phyloP scores from a whole-genome alignment of 208 protist genomes.

The Trypanosoma platydactyli region DNA sequence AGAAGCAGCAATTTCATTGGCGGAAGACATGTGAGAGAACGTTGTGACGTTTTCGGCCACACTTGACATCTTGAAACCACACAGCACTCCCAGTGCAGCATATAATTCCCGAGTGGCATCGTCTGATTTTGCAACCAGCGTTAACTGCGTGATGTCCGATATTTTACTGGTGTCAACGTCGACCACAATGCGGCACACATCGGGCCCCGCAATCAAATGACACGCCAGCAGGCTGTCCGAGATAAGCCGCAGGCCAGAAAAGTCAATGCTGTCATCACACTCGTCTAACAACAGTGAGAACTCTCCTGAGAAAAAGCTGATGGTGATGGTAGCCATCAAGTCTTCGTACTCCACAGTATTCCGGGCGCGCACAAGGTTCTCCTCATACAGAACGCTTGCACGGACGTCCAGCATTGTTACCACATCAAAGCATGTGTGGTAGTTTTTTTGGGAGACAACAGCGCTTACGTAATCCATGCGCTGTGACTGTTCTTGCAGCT shows the following conservation, averaged over 20 bases:
- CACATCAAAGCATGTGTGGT: constrained; percentile 28
- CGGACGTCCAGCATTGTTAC: constrained; percentile 23
- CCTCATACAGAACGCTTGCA: constrained; percentile 18
- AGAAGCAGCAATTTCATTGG: too few species aligned
- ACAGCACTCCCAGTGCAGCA: constrained; percentile 7
- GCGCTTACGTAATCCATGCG: constrained; percentile 12
- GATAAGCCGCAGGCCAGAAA: constrained; percentile 16
- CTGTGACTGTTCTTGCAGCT: constrained; percentile 19
- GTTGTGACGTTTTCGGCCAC: background rate
- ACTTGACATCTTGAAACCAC: too few species aligned
- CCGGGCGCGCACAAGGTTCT: constrained; percentile 1
- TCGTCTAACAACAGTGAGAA: constrained; percentile 26
- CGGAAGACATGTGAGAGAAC: background rate
- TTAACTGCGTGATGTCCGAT: constrained; percentile 28
- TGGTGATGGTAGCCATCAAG: constrained; percentile 15
- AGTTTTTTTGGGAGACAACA: background rate
- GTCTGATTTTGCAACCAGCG: background rate
- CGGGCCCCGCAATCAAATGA: constrained; percentile 8
- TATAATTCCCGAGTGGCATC: constrained; percentile 24
- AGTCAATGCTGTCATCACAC: background rate
- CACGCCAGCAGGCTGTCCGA: constrained; percentile 10
- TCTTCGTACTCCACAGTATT: constrained; percentile 26
- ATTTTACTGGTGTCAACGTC: constrained; percentile 27
- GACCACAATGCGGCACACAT: constrained; percentile 9
- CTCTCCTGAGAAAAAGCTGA: constrained; percentile 18